Base-by-base conservation (phyloP, 192 early-diverging fungal genomes). In the Podila clonocystis region DNA sequence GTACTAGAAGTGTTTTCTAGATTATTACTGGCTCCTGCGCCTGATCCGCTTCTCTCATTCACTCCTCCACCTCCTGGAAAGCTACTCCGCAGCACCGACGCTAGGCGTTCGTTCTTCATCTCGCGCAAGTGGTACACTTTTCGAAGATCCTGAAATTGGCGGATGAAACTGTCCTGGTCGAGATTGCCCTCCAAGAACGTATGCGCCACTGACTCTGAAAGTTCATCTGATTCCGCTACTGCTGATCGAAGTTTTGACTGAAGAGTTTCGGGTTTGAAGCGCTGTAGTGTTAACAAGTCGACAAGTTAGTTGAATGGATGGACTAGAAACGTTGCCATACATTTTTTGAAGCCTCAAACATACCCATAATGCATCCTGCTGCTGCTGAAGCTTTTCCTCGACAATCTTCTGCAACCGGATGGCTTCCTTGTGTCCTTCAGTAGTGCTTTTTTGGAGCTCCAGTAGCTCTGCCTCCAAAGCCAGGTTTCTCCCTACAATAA, bases 101-200 rank as follows among this genome's bases (percentile, higher is more conserved):
- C 82, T 30, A 74, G 83, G 70, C 50, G 70, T 71, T 63, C 85
- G 61, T 76, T 86, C 84, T 74, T 86, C 69, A 73, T 86, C 55
- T 80, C 82, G 45, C 87, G 78, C 61, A 88, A 60, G 73, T 88
- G 87, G 58, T 88, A 88, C 31, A 88, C 87, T 58, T 88, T 88
- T n/a, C 85, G 70, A 24, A 86, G 68, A 4, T 88, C 87, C 34
- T 85, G 70, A 58, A 75, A 88, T 49, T 88, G 85, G 34, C 82
- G 78, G 29, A 86, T 84, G 67, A 88, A 88, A 1, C 65, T 74
- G 5, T 86, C 87, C 52, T 85, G 77, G 63, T 84, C 84, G 45
- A 88, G 55, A 30, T 80, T 85, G 69, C 87, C 87, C 36, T 88
- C 87, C 72, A 86, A 67, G 64, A 88, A 88, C 20, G 82, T 82